A percentile compares a stretch with the other conserved stretches of the same genome.
phyloP scores from a whole-genome alignment of 768 basidiomycete genomes.

The Hortiboletus flavorubellus region DNA sequence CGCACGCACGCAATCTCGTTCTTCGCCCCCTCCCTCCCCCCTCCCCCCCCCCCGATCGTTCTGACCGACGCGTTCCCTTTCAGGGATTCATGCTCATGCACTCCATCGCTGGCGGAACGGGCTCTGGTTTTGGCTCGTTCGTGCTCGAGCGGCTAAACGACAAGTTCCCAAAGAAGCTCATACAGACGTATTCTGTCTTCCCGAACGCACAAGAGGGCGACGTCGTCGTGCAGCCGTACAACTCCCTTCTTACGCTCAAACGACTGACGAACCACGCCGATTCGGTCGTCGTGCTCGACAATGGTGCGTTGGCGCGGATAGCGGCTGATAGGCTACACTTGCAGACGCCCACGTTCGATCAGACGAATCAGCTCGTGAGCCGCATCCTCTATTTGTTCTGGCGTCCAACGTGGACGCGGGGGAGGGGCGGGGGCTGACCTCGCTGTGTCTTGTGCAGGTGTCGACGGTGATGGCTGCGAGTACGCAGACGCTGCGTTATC shows the following conservation, averaged over 20 bases:
- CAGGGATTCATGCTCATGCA: constrained; percentile 99
- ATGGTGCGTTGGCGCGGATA: constrained; percentile 89
- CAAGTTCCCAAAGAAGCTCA: constrained; percentile 97
- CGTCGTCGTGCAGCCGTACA: constrained; percentile 98
- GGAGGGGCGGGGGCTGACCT: neutral
- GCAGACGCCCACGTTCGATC: constrained; percentile 84
- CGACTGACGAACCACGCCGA: constrained; percentile 95
- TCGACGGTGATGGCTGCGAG: constrained; percentile 98
- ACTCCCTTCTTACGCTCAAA: constrained; percentile 89
- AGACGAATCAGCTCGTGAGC: constrained; percentile 85
- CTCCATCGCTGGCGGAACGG: constrained; percentile 98
- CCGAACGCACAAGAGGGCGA: constrained; percentile 92
- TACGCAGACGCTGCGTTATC: constrained; percentile 94
- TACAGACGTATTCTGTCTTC: constrained; percentile 99
- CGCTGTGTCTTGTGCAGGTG: constrained; percentile 47
- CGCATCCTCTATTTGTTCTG: neutral
- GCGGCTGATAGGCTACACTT: constrained; percentile 89
- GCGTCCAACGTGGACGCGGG: neutral
- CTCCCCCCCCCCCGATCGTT: neutral
- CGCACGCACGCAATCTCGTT: too few species aligned
- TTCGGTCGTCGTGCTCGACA: constrained; percentile 95
- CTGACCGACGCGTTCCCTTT: neutral
- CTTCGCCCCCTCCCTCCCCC: too few species aligned
- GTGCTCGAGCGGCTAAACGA: constrained; percentile 94
- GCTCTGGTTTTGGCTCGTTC: constrained; percentile 98